Percentiles rank a stretch among this genome's conserved stretches.
Evolutionary conservation across 805 yeast species (phyloP).

Genomic region (Sporopachydermia quercuum): DNA sequence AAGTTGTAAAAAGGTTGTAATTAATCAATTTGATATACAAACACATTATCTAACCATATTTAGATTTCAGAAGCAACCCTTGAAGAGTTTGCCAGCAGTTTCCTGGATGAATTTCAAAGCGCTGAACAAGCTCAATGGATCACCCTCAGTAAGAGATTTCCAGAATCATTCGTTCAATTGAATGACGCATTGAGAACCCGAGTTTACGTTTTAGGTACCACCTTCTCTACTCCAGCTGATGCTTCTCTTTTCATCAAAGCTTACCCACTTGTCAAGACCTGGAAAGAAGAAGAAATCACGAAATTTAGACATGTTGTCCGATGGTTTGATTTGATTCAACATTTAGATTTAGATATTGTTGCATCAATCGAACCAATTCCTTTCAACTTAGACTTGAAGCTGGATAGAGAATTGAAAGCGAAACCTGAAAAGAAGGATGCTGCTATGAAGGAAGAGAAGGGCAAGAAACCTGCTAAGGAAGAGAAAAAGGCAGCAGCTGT

Average conservation of each 20-base stretch:
- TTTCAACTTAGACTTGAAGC: constrained; percentile 43
- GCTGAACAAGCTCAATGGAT: constrained; percentile 72
- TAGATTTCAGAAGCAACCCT: constrained; percentile 5
- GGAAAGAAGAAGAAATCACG: constrained; percentile 44
- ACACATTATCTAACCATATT: neutral
- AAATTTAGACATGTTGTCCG: constrained; percentile 72
- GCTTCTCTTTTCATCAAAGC: constrained; percentile 51
- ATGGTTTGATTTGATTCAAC: constrained; percentile 86
- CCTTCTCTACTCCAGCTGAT: constrained; percentile 53
- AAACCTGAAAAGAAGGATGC: constrained; percentile 18
- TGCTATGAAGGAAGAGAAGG: constrained; percentile 19
- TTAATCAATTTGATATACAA: neutral
- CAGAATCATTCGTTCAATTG: constrained; percentile 37
- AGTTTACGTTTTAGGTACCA: constrained; percentile 58
- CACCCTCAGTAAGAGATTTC: constrained; percentile 52
- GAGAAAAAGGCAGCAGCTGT: constrained; percentile 15
- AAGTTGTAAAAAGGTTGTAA: neutral
- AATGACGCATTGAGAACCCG: constrained; percentile 54
- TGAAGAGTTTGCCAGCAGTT: neutral
- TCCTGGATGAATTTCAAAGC: constrained; percentile 28
- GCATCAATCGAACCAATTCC: constrained; percentile 36
- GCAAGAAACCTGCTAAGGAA: constrained; percentile 29
- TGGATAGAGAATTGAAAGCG: constrained; percentile 61
- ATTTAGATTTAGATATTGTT: constrained; percentile 32
- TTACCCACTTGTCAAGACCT: constrained; percentile 41